Percentiles rank a stretch among this genome's conserved stretches.
These are phyloP conservation scores for Borovskyia barvae DNA, from an alignment of 208 protist species.

Conservation along the genomic window DNA sequence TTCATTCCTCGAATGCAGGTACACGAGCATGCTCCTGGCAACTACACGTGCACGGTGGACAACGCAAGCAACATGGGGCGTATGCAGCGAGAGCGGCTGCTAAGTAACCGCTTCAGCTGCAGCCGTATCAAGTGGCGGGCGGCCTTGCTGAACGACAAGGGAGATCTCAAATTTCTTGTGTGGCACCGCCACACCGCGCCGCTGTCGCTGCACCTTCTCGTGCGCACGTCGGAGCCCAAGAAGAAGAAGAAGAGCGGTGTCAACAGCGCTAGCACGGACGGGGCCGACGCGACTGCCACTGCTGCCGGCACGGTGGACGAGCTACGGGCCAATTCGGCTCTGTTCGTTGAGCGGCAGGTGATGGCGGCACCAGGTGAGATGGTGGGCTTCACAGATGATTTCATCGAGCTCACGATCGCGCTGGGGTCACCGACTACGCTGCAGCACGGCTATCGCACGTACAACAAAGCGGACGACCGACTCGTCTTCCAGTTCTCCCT, in stretches of 20 bases:
- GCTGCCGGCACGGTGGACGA: slow-evolving; percentile 16
- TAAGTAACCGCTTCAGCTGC: slow-evolving; percentile 83
- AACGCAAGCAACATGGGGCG: slow-evolving; percentile 60
- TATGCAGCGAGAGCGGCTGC: slow-evolving; percentile 43
- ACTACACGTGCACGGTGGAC: slow-evolving; percentile 78
- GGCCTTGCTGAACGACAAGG: slow-evolving; percentile 34
- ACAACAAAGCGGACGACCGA: slow-evolving; percentile 63
- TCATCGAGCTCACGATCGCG: slow-evolving; percentile 44
- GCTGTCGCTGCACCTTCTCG: slow-evolving; percentile 45
- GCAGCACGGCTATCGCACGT: slow-evolving; percentile 65
- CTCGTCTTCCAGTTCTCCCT: slow-evolving; percentile 73
- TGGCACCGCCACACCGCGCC: slow-evolving; percentile 60
- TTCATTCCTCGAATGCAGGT: slow-evolving; percentile 78
- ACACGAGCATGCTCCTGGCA: slow-evolving; percentile 75
- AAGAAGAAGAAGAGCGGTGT: slow-evolving; percentile 57
- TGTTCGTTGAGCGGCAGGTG: slow-evolving; percentile 59
- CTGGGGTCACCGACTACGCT: slow-evolving; percentile 44
- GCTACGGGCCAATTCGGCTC: slow-evolving; percentile 28
- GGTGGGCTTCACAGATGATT: slow-evolving; percentile 55
- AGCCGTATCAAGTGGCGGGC: slow-evolving; percentile 77
- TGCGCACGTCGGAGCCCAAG: slow-evolving; percentile 71
- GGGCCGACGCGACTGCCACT: slow-evolving; percentile 8
- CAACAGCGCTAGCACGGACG: slow-evolving; percentile 22
- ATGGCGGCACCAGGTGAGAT: slow-evolving; percentile 53
- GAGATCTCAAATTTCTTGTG: slow-evolving; percentile 47